Evolutionary conservation across 2,329 filamentous ascomycete species (phyloP), one percentile per base, ranked within the genome.

Genomic region (Stemphylium vesicarium): DNA sequence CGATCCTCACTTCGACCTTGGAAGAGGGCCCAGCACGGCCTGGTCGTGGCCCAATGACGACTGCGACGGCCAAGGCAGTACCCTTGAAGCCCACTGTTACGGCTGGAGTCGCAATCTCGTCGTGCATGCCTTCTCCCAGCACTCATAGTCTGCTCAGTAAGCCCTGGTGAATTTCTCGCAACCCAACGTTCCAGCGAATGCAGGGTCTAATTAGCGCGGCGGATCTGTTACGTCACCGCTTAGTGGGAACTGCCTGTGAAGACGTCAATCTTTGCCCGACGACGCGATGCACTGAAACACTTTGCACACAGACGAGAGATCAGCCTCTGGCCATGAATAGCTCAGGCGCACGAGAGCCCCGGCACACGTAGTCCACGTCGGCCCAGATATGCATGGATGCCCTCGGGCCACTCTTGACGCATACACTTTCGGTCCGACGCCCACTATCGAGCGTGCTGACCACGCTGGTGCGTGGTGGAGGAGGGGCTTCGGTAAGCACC

Each of bases 191-290:
- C 16, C 50, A 39, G 47, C 43, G 18, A 36, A 29, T 26, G 61
- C 62, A 66, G 53, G 61, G 59, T 48, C 48, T 48, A 51, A 11
- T 35, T 54, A 45, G 37, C 24, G 36, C 59, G 53, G 56, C 51
- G 47, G 31, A 45, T 53, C 46, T 29, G 20, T 58, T 67, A 67
- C 65, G 65, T 68, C 65, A 68, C 52, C 32, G 50, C 18, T 37
- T 46, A 36, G 33, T 50, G 57, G 45, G 44, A 53, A 45, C 33
- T 29, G 31, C 35, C 39, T 35, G 16, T 24, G 24, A 48, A 57
- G 24, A 53, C 50, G 55, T 50, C 48, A 54, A 59, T 64, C 56
- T 29, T 58, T 56, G 50, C 50, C 48, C 41, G 33, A 24, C 32
- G 15, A 4, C 38, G 37, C 8, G 20, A 31, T 40, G 35, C 52